Conservation (phyloP, 202 grass and related monocot species). For the Carex sylvatica region DNA sequence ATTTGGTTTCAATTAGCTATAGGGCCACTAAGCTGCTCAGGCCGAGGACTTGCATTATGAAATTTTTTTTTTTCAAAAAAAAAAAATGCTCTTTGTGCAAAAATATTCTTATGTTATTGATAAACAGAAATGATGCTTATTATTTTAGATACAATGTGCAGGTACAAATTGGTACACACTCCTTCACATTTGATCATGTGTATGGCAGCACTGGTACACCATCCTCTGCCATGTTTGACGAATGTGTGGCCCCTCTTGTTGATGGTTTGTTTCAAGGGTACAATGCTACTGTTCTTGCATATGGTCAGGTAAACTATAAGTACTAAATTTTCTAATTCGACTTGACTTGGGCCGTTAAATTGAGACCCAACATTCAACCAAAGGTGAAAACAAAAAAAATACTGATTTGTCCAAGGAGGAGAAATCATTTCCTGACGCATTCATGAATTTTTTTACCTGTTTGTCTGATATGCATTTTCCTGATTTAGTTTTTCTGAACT, state of each 20-base stretch:
- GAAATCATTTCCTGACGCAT: not conserved
- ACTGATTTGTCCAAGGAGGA: not conserved
- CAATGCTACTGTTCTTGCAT: slow-evolving; percentile 97
- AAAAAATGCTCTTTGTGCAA: not conserved
- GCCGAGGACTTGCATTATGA: not conserved
- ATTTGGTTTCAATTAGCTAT: slow-evolving; percentile 1
- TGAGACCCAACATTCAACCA: not conserved
- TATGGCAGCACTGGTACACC: slow-evolving; percentile 73
- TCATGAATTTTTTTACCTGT: not conserved
- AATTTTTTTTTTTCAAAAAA: not conserved
- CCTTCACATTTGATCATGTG: slow-evolving; percentile 97
- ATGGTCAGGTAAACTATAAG: slow-evolving; percentile 65
- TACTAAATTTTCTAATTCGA: not conserved
- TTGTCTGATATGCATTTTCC: not conserved
- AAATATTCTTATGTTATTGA: not conserved
- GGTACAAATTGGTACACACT: slow-evolving; percentile 95
- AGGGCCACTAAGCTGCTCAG: not conserved
- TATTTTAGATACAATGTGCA: slow-evolving; percentile 30
- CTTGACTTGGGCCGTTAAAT: not conserved
- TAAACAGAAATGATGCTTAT: slow-evolving; percentile 4
- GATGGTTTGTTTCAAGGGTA: slow-evolving; percentile 98
- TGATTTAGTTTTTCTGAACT: slow-evolving; percentile 17
- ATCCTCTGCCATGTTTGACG: slow-evolving; percentile 80
- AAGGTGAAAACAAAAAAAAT: not conserved
- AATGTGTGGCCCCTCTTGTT: slow-evolving; percentile 86